phyloP scores from a whole-genome alignment of 1,284 basidiomycete species.

The Moesziomyces globuligerus region DNA sequence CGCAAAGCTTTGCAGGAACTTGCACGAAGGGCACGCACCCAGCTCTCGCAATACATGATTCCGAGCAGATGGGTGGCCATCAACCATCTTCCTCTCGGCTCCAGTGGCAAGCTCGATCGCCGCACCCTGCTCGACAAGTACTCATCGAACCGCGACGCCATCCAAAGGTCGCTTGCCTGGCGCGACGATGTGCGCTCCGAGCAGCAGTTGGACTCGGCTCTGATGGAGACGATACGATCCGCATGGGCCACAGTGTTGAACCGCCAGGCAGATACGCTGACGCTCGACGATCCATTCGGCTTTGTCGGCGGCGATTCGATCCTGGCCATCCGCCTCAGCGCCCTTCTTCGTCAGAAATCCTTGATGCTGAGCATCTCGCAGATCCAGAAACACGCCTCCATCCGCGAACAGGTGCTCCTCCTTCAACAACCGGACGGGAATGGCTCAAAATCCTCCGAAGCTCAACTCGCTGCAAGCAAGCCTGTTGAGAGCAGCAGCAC shows the following conservation, averaged over 20 bases:
- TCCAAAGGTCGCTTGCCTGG: too few species aligned
- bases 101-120: constrained; percentile 4
- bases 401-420: constrained; percentile 1
- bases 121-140: not conserved
- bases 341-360: constrained; percentile 1
- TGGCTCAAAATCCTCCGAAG: too few species aligned
- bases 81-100: not conserved
- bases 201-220: not conserved
- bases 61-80: constrained; percentile 4
- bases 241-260: constrained; percentile 2
- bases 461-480: not conserved
- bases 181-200: too few species aligned
- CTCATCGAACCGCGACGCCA: too few species aligned
- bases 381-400: not conserved
- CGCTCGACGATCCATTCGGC: not conserved
- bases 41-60: constrained; percentile 7
- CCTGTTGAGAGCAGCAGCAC: not conserved
- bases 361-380: constrained; percentile 1
- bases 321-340: constrained; percentile 3
- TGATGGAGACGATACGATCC: not conserved
- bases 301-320: constrained; percentile 5
- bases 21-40: not conserved
- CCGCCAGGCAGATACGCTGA: not conserved
- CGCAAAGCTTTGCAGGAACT: constrained; percentile 2
- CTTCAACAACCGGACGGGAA: not conserved